phyloP scores from a whole-genome alignment of 169 alveolate species.

The Babesia sp. region DNA sequence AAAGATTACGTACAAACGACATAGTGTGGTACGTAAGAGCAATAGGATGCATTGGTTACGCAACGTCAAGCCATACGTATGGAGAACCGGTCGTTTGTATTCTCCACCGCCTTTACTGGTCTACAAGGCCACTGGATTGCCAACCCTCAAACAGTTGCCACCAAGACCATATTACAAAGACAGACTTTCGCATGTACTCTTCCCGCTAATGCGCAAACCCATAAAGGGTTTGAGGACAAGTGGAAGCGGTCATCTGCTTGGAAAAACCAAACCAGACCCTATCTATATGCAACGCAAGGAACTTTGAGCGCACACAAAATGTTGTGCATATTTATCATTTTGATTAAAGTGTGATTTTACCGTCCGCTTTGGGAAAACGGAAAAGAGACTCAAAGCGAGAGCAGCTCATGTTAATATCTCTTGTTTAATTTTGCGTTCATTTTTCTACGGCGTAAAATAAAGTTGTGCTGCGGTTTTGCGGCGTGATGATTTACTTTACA shows the following conservation, averaged over 20 bases:
- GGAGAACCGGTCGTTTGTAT: conserved; percentile 46
- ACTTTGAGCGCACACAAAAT: background rate
- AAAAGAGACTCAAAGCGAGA: background rate
- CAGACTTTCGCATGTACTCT: conserved; percentile 42
- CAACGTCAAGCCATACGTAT: conserved; percentile 59
- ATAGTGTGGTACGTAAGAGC: conserved; percentile 56
- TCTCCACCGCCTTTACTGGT: conserved; percentile 63
- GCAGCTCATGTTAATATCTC: no score
- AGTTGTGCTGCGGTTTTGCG: no score
- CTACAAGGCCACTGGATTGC: conserved; percentile 55
- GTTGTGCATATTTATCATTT: no score
- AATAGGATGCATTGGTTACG: conserved; percentile 55
- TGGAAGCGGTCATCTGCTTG: conserved; percentile 34
- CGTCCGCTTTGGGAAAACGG: no score
- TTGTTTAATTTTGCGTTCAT: no score
- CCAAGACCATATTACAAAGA: conserved; percentile 63
- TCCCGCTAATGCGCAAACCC: conserved; percentile 29
- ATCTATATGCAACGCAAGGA: conserved; percentile 10
- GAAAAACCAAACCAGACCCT: conserved; percentile 11
- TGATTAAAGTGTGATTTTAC: no score
- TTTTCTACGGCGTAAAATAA: no score
- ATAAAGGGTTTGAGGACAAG: conserved; percentile 38
- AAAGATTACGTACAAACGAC: conserved; percentile 60
- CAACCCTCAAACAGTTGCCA: conserved; percentile 35
- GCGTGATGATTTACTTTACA: no score